phyloP scores from a whole-genome alignment of 345 rosid species.

The Corchorus olitorius region DNA sequence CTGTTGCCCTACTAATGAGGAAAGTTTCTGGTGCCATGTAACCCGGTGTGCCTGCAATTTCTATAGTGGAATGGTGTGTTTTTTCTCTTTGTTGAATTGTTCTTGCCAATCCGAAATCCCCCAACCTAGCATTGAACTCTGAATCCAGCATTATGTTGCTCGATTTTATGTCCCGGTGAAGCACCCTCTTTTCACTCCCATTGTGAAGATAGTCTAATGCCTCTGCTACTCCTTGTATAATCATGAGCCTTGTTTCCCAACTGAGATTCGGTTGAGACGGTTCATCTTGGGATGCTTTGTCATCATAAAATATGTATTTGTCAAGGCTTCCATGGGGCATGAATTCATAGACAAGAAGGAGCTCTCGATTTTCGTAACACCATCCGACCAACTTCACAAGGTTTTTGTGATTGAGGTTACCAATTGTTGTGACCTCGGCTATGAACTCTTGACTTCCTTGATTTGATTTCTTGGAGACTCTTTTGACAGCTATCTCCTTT shows the following conservation, averaged over 20 bases:
- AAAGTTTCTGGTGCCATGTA: constrained; percentile 90
- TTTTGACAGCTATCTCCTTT: constrained; percentile 68
- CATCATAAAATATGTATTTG: constrained; percentile 41
- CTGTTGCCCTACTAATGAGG: constrained; percentile 58
- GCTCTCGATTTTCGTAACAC: constrained; percentile 61
- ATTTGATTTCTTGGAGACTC: constrained; percentile 57
- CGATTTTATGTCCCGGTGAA: constrained; percentile 70
- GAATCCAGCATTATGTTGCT: constrained; percentile 83
- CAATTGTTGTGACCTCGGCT: constrained; percentile 76
- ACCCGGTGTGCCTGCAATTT: constrained; percentile 73
- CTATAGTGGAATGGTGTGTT: constrained; percentile 73
- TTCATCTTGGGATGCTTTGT: constrained; percentile 20
- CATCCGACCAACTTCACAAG: constrained; percentile 78
- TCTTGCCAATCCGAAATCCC: constrained; percentile 85
- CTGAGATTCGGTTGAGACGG: constrained; percentile 27
- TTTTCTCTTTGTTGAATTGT: constrained; percentile 54
- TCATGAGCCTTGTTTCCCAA: constrained; percentile 54
- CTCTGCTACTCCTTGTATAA: constrained; percentile 56
- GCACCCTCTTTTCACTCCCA: constrained; percentile 65
- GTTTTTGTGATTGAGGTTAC: constrained; percentile 66
- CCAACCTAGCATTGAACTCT: constrained; percentile 55
- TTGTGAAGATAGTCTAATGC: constrained; percentile 76
- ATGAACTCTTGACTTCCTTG: constrained; percentile 85
- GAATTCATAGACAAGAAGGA: constrained; percentile 68
- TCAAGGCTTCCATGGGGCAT: constrained; percentile 79